Evolutionary conservation across 257 asterid genomes (phyloP).

Genomic region (Anisodus acutangulus): DNA sequence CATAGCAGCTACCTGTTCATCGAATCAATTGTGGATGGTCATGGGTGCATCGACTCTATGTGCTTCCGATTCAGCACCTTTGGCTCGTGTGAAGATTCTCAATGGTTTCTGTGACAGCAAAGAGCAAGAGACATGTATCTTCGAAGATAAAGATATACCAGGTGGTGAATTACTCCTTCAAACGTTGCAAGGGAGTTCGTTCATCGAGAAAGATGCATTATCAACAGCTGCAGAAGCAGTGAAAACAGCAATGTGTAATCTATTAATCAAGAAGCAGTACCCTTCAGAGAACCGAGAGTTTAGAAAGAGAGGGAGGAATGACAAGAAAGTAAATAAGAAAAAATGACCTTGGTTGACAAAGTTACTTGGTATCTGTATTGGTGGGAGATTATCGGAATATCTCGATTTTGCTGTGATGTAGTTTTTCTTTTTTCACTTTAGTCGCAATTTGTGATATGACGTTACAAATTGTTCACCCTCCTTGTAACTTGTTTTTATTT

Average conservation of each 20-base stretch:
- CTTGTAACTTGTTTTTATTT: neutral
- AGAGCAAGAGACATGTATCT: constrained; percentile 35
- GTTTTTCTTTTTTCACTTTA: neutral
- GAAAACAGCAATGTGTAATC: constrained; percentile 76
- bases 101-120: constrained; percentile 49
- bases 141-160: constrained; percentile 67
- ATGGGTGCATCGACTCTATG: constrained; percentile 73
- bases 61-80: constrained; percentile 41
- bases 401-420: neutral
- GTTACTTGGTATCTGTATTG: neutral
- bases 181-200: constrained; percentile 67
- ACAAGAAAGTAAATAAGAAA: constrained; percentile 49
- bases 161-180: constrained; percentile 63
- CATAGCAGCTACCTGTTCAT: constrained; percentile 55
- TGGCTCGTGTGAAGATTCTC: constrained; percentile 67
- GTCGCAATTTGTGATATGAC: neutral
- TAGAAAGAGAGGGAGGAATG: constrained; percentile 78
- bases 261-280: constrained; percentile 85
- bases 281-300: constrained; percentile 69
- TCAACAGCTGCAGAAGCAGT: constrained; percentile 77
- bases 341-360: neutral
- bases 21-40: constrained; percentile 77
- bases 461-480: neutral
- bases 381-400: neutral
- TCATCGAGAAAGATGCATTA: constrained; percentile 62